Evolutionary conservation across 768 basidiomycete genomes (phyloP).

Genomic region (Hysterangium stoloniferum): DNA sequence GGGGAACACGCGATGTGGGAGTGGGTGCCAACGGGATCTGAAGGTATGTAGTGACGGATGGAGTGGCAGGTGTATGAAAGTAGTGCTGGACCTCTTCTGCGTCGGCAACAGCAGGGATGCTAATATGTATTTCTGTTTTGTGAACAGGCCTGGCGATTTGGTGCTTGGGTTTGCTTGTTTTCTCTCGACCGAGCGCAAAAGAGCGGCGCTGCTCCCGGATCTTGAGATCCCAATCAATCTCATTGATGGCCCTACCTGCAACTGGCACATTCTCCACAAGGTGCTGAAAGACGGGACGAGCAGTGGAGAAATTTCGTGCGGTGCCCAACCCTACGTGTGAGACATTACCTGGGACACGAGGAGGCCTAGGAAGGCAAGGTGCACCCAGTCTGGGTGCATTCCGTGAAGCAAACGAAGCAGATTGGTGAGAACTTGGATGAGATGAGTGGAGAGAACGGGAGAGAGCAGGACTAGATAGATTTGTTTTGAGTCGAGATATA

Average conservation of each 20-base stretch:
- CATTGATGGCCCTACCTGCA: conserved; percentile 63
- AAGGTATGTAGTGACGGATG: conserved; percentile 52
- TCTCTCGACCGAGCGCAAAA: conserved; percentile 11
- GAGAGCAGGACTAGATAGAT: too few relatives aligned
- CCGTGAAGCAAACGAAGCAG: conserved; percentile 46
- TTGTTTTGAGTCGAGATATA: too few relatives aligned
- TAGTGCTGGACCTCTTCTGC: conserved; percentile 43
- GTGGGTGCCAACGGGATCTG: conserved; percentile 74
- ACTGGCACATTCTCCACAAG: conserved; percentile 75
- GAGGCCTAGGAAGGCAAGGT: conserved; percentile 49
- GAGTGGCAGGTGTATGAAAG: conserved; percentile 37
- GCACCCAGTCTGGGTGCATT: conserved; percentile 41
- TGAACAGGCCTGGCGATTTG: conserved; percentile 12
- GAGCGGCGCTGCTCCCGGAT: conserved; percentile 34
- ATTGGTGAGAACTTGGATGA: background rate
- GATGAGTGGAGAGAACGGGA: background rate
- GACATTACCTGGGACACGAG: conserved; percentile 38
- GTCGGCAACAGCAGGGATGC: conserved; percentile 20
- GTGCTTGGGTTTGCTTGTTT: conserved; percentile 18
- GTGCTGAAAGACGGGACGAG: conserved; percentile 71
- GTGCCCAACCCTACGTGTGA: conserved; percentile 69
- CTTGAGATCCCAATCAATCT: conserved; percentile 63
- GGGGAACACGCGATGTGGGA: conserved; percentile 56
- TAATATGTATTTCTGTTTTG: background rate
- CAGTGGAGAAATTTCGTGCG: conserved; percentile 67